Percentiles rank a stretch among this genome's conserved stretches.
These are phyloP conservation scores for Boletus edulis DNA, from an alignment of 768 basidiomycete species.

Conservation along the genomic window DNA sequence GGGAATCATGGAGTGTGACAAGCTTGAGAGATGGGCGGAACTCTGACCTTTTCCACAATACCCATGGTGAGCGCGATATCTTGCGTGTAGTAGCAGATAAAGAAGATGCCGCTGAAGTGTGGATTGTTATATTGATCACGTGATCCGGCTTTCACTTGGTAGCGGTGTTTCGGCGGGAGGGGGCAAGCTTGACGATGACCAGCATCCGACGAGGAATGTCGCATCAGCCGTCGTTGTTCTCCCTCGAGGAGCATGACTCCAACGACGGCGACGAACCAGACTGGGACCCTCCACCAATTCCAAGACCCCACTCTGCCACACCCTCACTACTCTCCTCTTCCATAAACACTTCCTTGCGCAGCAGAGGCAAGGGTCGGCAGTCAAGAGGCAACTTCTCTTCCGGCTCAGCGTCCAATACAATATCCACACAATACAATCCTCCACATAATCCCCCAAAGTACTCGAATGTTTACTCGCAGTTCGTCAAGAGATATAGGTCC, in stretches of 20 bases:
- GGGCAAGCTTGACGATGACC: constrained; percentile 11
- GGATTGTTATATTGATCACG: constrained; percentile 1
- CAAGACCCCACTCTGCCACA: constrained; percentile 21
- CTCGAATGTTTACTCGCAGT: constrained; percentile 75
- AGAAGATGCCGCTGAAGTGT: no score
- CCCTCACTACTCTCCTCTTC: constrained; percentile 27
- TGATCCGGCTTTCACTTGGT: not conserved
- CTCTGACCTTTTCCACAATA: constrained; percentile 82
- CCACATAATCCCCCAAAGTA: constrained; percentile 37
- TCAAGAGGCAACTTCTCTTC: constrained; percentile 31
- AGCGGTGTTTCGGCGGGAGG: no score
- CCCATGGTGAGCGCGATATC: constrained; percentile 62
- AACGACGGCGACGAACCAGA: constrained; percentile 46
- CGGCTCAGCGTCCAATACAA: constrained; percentile 22
- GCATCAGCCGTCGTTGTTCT: constrained; percentile 67
- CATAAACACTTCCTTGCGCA: constrained; percentile 29
- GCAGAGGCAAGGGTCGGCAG: constrained; percentile 32
- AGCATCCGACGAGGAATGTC: constrained; percentile 23
- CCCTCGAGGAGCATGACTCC: constrained; percentile 56
- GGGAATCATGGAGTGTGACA: constrained; percentile 3
- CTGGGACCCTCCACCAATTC: constrained; percentile 39
- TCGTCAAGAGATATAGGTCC: constrained; percentile 72
- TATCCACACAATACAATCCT: constrained; percentile 30
- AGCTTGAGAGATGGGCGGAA: not conserved
- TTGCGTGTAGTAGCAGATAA: not conserved